A percentile compares a stretch with the other conserved stretches of the same genome.
These are phyloP conservation scores for Exutisphaerella laricina DNA, from an alignment of 2,329 filamentous ascomycete genomes.

Conservation along the genomic window DNA sequence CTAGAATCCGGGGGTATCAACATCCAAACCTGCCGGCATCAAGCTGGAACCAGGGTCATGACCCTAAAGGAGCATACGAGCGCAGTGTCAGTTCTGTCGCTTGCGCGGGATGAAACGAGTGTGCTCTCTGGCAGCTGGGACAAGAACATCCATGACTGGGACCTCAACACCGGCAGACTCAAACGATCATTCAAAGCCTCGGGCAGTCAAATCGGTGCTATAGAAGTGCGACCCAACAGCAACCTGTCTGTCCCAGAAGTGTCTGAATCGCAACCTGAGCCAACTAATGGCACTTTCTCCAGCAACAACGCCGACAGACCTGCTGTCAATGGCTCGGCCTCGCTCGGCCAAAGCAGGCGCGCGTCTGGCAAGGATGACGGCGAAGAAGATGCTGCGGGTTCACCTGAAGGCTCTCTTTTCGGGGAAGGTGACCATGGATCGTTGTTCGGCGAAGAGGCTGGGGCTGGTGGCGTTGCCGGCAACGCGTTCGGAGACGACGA, in stretches of 20 bases:
- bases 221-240: slow-evolving; percentile 77
- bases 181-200: slow-evolving; percentile 71
- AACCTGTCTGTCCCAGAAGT: slow-evolving; percentile 69
- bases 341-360: slow-evolving; percentile 30
- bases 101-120: slow-evolving; percentile 79
- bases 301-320: slow-evolving; percentile 64
- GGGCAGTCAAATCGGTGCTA: slow-evolving; percentile 77
- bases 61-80: slow-evolving; percentile 79
- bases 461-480: slow-evolving; percentile 44
- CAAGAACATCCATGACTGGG: slow-evolving; percentile 91
- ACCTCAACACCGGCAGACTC: slow-evolving; percentile 76
- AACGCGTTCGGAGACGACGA: slow-evolving; percentile 71
- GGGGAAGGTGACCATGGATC: slow-evolving; percentile 67
- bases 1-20: slow-evolving; percentile 90
- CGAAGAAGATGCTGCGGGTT: slow-evolving; percentile 55
- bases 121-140: slow-evolving; percentile 95
- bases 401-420: slow-evolving; percentile 76
- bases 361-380: slow-evolving; percentile 28
- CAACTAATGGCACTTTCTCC: slow-evolving; percentile 59
- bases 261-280: slow-evolving; percentile 58
- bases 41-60: slow-evolving; percentile 85
- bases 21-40: slow-evolving; percentile 84
- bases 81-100: slow-evolving; percentile 78
- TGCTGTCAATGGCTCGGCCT: slow-evolving; percentile 49
- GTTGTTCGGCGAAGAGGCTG: slow-evolving; percentile 69